Evolutionary conservation across 2,329 filamentous ascomycete species (phyloP), one percentile per base, ranked within the genome.

Genomic region (Coleophoma eucalyptorum): DNA sequence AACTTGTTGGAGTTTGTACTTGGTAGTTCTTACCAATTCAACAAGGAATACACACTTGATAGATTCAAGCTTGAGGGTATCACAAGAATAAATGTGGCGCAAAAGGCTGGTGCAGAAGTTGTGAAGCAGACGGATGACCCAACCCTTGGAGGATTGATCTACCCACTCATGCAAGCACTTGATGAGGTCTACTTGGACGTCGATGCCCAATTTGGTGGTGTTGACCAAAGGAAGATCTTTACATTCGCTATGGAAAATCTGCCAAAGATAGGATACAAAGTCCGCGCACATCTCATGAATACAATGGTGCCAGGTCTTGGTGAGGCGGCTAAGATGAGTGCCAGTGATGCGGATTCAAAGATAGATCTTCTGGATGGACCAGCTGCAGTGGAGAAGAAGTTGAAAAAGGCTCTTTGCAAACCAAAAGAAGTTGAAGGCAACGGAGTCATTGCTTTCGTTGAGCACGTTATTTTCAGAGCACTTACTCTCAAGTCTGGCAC

Each of bases 161-260:
- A 95, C 75, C 89, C 90, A 1, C 77, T 95, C 44, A 85, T 99
- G 71, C 94, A 97, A 71, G 89, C 89, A 1, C 74, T 97, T 43
- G 93, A 97, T 64, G 93, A 97, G 72, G 80, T 94, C 73, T 84
- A 97, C 75, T 76, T 99, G 3, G 84, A 84, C 51, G 89, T 92
- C 4, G 93, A 99, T 67, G 87, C 82, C 2, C 90, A 99, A 65
- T 92, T 97, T 55, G 92, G 92, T 50, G 90, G 87, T 57, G 72
- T 87, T 47, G 93, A 97, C 63, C 92, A 96, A 72, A 76, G 91
- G 53, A 97, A 96, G 72, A 84, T 96, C 55, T 96, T 96, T 67
- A 86, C 85, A 0, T 81, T 91, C 3, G 91, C 93, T 4, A 87
- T 87, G 57, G 93, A 97, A 59, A 87, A 86, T 71, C 73, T 97